Conservation (phyloP, 352 stramenopile genomes). For the Pythium phragmiticola region DNA sequence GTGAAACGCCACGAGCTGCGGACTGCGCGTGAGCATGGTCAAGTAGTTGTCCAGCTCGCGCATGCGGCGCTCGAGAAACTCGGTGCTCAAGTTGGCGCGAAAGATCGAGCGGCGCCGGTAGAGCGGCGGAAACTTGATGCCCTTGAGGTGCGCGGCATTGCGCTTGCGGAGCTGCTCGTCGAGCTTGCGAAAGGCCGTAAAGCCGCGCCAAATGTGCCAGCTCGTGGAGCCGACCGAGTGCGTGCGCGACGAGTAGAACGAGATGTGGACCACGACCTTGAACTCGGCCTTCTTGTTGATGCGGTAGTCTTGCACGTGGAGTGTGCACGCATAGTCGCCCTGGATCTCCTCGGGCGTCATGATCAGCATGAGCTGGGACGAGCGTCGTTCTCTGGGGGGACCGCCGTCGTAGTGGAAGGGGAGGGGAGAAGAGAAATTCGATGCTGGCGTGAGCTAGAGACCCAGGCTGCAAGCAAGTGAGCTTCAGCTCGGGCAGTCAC, state of each 20-base stretch:
- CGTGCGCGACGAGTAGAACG: slow-evolving; percentile 75
- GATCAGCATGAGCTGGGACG: slow-evolving; percentile 15
- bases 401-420: slow-evolving; percentile 14
- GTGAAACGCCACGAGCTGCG: slow-evolving; percentile 76
- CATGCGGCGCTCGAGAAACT: slow-evolving; percentile 63
- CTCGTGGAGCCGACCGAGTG: slow-evolving; percentile 60
- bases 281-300: slow-evolving; percentile 81
- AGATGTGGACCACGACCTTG: slow-evolving; percentile 67
- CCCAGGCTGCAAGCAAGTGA: slow-evolving; percentile 1
- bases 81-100: slow-evolving; percentile 54
- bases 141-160: slow-evolving; percentile 68
- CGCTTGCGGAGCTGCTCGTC: slow-evolving; percentile 80
- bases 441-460: neutral
- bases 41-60: slow-evolving; percentile 81
- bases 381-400: slow-evolving; percentile 16
- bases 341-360: slow-evolving; percentile 86
- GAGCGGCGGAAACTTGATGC: slow-evolving; percentile 81
- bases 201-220: slow-evolving; percentile 85
- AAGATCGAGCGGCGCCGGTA: slow-evolving; percentile 71
- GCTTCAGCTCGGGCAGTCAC: slow-evolving; percentile 3
- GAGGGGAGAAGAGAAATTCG: neutral
- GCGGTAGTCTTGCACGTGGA: slow-evolving; percentile 71
- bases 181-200: slow-evolving; percentile 79
- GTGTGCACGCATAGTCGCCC: slow-evolving; percentile 61
- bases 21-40: slow-evolving; percentile 51